Evolutionary conservation across 2,329 filamentous ascomycete genomes (phyloP), one percentile per base, ranked within the genome.

Genomic region (Penicillium sp.): DNA sequence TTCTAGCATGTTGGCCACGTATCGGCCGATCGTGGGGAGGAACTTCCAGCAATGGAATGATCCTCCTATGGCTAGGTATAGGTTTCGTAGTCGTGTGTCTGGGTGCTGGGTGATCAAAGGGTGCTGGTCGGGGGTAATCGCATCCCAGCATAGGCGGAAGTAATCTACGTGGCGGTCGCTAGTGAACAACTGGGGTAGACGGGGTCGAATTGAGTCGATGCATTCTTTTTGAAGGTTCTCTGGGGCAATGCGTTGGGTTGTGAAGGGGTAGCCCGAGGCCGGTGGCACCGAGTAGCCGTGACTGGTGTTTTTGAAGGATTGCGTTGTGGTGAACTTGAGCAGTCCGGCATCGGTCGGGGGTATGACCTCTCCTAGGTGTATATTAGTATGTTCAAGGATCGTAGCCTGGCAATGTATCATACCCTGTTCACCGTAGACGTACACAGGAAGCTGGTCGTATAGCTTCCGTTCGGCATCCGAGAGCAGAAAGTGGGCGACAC

Each of bases 41-140:
- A 88, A 85, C 66, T 87, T 86, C 78, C 81, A 86, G 28, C 80
- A 79, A 63, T 87, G 84, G 57, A 86, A 85, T 12, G 82, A 85
- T 1, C 85, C 84, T 12, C 81, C 84, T 0, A 80, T 81, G 0
- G 84, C 84, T 23, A 88, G 65, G 65, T 80, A 85, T 13, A 87
- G 67, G 53, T 81, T 82, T 44, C 65, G 65, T 63, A 80, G 59
- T 9, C 75, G 69, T 6, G 75, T 67, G 54, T 82, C 75, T 2
- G 81, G 78, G 63, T 81, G 77, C 28, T 57, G 66, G 7, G 78
- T 77, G 60, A 87, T 80, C 48, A 87, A 73, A 60, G 84, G 84
- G 63, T 86, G 83, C 66, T 86, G 82, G 8, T 79, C 82, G 0
- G 82, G 81, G 2, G 82, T 84, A 34, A 83, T 79, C 31, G 80